Base-by-base conservation (phyloP, 768 basidiomycete genomes). In the Psilocybe azurescens region DNA sequence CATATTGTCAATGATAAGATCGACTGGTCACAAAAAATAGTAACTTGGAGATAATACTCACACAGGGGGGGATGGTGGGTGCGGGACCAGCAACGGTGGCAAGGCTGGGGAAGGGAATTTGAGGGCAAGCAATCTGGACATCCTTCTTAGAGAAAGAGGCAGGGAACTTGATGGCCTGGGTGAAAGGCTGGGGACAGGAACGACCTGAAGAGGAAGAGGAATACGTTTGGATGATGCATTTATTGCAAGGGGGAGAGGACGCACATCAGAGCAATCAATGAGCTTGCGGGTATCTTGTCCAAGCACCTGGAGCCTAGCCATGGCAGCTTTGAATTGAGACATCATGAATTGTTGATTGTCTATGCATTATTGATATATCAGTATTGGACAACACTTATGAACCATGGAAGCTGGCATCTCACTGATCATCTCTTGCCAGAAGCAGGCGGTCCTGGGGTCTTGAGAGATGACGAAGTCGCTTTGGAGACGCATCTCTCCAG, bases 181-280 rank as follows among this genome's bases (percentile, higher is more conserved):
- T 30, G 69, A 70, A 63, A 10, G 63, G 28, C 14, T 56, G 24
- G 51, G 65, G n/a, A 64, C 61, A 47, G 68, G 67, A 6, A 70
- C 62, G 48, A 70, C 57, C 51, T 63, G 29, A 5, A 24, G 24
- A 24, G 24, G 24, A 24, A 24, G 16, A 48, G 46, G 0, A 46
- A 46, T 20, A 1, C 7, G 18, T 14, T 55, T n/a, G 29, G 33
- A n/a, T 29, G 2, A 14, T 1, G 5, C n/a, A 11, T 9, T 39
- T 13, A 44, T 44, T 13, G 13, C 7, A 44, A 29, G 29, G 13
- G 9, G 11, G 33, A 44, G 1, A 56, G 29, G 4, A n/a, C 60
- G 0, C 18, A 61, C 75, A 53, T 78, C 76, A 5, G 76, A 77
- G 69, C 78, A 79, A 67, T 78, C 78, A 54, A 76, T 67, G 49